phyloP scores from a whole-genome alignment of 805 yeast genomes.

The Wickerhamomyces strasburgensis region DNA sequence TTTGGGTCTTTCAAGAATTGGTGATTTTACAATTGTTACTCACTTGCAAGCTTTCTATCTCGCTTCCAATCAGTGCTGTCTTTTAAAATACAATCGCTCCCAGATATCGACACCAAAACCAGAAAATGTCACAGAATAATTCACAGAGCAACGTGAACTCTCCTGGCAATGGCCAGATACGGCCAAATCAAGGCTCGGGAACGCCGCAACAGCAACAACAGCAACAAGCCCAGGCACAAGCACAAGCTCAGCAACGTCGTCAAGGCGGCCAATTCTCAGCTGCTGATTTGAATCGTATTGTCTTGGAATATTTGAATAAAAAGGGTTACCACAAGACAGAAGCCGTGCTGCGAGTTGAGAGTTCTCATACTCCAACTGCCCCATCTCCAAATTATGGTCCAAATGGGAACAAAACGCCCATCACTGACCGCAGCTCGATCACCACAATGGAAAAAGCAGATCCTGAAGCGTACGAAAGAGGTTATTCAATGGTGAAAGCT shows the following conservation, averaged over 20 bases:
- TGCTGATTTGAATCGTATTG: conserved; percentile 87
- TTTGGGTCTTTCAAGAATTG: no score
- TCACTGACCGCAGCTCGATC: conserved; percentile 15
- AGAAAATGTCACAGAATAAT: neutral
- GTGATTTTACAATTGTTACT: no score
- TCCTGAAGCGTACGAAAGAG: conserved; percentile 72
- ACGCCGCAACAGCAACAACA: conserved; percentile 6
- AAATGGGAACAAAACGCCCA: conserved; percentile 13
- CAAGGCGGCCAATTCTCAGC: conserved; percentile 52
- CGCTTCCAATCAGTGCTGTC: neutral
- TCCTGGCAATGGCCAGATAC: no score
- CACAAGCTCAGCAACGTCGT: conserved; percentile 20
- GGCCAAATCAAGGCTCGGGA: conserved; percentile 1
- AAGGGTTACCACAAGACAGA: conserved; percentile 95
- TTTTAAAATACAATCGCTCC: no score
- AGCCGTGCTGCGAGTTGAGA: conserved; percentile 86
- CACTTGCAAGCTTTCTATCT: neutral
- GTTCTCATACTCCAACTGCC: conserved; percentile 54
- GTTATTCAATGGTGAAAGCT: conserved; percentile 70
- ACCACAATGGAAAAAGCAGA: conserved; percentile 23
- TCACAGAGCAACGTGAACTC: neutral
- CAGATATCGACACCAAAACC: no score
- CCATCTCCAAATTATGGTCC: conserved; percentile 30
- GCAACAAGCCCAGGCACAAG: conserved; percentile 5
- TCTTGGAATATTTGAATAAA: conserved; percentile 84